These are phyloP conservation scores for Neurospora hispaniola DNA, from an alignment of 495 filamentous ascomycete genomes.

Conservation along the genomic window DNA sequence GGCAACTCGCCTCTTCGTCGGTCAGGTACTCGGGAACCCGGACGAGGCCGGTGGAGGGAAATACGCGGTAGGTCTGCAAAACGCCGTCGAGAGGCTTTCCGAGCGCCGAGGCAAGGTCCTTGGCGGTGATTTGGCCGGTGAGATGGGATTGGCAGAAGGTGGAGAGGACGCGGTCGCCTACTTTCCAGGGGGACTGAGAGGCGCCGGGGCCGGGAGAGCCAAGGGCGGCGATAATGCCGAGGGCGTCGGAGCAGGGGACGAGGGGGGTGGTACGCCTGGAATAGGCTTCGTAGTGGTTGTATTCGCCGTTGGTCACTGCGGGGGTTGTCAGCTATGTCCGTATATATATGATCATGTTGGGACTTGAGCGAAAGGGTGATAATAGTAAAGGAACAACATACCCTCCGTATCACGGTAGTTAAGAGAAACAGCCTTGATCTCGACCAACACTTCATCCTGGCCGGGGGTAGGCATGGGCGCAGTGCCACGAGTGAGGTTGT, in stretches of 20 bases:
- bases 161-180: conserved; percentile 32
- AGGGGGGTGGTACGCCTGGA: conserved; percentile 16
- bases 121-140: conserved; percentile 25
- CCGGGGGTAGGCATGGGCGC: conserved; percentile 31
- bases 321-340: neutral
- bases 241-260: conserved; percentile 36
- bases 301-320: conserved; percentile 44
- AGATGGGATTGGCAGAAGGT: conserved; percentile 35
- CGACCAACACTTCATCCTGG: conserved; percentile 44
- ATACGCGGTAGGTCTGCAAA: conserved; percentile 34
- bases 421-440: conserved; percentile 43
- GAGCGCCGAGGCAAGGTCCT: conserved; percentile 24
- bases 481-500: conserved; percentile 32
- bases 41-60: conserved; percentile 27
- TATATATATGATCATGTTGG: neutral
- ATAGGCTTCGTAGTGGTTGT: conserved; percentile 41
- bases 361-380: neutral
- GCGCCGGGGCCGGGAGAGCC: conserved; percentile 14
- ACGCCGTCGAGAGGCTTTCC: conserved; percentile 29
- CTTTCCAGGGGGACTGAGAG: conserved; percentile 10
- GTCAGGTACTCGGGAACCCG: conserved; percentile 28
- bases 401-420: conserved; percentile 49
- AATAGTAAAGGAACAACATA: conserved; percentile 3
- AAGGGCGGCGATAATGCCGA: conserved; percentile 25
- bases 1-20: conserved; percentile 30